These are phyloP conservation scores for Cupressus sempervirens DNA, from an alignment of 75 land plant species.

Conservation along the genomic window DNA sequence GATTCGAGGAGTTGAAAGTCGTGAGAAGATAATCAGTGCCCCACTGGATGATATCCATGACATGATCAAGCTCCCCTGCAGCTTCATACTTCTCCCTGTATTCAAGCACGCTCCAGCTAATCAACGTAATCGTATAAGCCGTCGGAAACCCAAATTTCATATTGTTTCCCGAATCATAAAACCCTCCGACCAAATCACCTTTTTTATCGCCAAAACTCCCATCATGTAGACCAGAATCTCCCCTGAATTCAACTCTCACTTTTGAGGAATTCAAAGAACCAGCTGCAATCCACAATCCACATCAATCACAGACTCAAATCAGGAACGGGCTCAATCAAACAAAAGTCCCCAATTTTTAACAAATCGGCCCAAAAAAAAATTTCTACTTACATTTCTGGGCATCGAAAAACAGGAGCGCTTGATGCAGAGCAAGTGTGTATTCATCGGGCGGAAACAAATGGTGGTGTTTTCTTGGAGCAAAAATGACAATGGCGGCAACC, in stretches of 20 bases:
- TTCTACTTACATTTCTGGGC: slow-evolving; percentile 81
- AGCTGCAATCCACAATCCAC: not conserved
- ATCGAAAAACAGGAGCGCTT: slow-evolving; percentile 84
- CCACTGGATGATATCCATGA: slow-evolving; percentile 80
- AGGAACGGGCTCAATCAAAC: not conserved
- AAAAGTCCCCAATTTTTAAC: too few species aligned
- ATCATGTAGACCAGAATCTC: slow-evolving; percentile 57
- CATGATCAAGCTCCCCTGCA: slow-evolving; percentile 61
- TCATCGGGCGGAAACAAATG: slow-evolving; percentile 63
- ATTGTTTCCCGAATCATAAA: slow-evolving; percentile 69
- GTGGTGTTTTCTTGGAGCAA: slow-evolving; percentile 44
- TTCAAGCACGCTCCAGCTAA: slow-evolving; percentile 87
- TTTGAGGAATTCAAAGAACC: not conserved
- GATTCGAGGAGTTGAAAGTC: slow-evolving; percentile 77
- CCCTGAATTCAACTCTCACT: slow-evolving; percentile 14
- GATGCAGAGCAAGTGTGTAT: slow-evolving; percentile 67
- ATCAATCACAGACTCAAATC: not conserved
- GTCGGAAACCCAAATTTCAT: slow-evolving; percentile 66
- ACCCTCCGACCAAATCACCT: slow-evolving; percentile 60
- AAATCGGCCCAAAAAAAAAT: not conserved
- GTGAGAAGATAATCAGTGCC: slow-evolving; percentile 79
- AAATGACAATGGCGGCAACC: slow-evolving; percentile 54
- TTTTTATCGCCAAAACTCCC: slow-evolving; percentile 24
- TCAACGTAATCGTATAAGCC: slow-evolving; percentile 58
- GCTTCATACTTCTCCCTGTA: slow-evolving; percentile 64